Conservation (phyloP, 176 grass and related monocot species). For the Tillandsia leiboldiana region DNA sequence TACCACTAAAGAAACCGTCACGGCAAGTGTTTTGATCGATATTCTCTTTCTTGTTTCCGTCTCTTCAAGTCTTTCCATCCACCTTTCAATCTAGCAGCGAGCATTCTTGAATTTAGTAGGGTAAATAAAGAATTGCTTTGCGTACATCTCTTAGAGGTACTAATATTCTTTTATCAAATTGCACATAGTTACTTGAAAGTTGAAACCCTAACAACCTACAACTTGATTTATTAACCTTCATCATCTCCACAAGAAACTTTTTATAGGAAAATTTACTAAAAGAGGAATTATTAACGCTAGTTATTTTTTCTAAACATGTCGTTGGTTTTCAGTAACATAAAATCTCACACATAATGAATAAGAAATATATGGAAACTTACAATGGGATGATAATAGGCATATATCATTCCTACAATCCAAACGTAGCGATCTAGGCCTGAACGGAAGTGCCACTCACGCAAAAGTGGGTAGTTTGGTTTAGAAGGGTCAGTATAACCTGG, state of each 20-base stretch:
- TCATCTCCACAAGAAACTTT: no score
- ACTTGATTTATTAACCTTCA: no score
- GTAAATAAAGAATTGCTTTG: background rate
- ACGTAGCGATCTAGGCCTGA: constrained; percentile 97
- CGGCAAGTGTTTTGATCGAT: constrained; percentile 60
- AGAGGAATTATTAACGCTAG: no score
- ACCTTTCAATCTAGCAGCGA: constrained; percentile 69
- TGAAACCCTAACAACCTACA: no score
- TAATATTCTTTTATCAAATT: no score
- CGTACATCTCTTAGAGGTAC: no score
- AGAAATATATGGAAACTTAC: constrained; percentile 30
- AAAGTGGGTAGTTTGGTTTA: constrained; percentile 65
- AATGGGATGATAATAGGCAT: constrained; percentile 95
- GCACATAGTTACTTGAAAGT: no score
- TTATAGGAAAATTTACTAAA: no score
- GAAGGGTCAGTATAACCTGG: constrained; percentile 79
- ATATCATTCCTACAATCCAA: constrained; percentile 99
- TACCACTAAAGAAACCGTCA: constrained; percentile 70
- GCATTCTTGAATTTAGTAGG: constrained; percentile 1
- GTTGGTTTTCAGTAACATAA: background rate
- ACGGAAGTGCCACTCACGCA: constrained; percentile 96
- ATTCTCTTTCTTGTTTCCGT: constrained; percentile 66
- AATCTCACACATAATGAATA: background rate
- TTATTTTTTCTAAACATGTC: no score
- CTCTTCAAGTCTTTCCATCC: constrained; percentile 98